A percentile compares a stretch with the other conserved stretches of the same genome.
Evolutionary conservation across 805 yeast species (phyloP).

Genomic region (Candida cerambycidarum): DNA sequence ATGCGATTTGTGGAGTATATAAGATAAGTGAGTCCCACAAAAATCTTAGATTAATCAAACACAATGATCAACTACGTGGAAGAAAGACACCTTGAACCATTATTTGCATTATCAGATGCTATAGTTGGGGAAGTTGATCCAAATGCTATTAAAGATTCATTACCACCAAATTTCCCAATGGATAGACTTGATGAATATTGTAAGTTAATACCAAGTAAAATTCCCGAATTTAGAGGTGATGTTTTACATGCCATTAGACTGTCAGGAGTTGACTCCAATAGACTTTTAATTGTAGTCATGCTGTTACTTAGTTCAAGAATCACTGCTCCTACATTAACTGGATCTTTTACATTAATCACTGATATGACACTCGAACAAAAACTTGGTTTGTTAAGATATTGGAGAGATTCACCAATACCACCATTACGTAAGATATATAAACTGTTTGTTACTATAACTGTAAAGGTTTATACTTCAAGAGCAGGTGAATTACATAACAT

Average conservation of each 20-base stretch:
- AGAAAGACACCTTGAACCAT: constrained; percentile 26
- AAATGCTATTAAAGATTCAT: constrained; percentile 23
- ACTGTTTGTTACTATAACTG: constrained; percentile 25
- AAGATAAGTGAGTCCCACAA: constrained; percentile 1
- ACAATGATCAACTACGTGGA: constrained; percentile 1
- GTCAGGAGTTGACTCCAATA: constrained; percentile 18
- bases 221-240: constrained; percentile 25
- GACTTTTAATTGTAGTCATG: constrained; percentile 25
- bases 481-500: constrained; percentile 34
- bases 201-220: constrained; percentile 27
- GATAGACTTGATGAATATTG: constrained; percentile 32
- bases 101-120: constrained; percentile 34
- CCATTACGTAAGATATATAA: constrained; percentile 35
- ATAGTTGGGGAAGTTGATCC: constrained; percentile 32
- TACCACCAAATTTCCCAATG: constrained; percentile 25
- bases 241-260: constrained; percentile 15
- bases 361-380: constrained; percentile 38
- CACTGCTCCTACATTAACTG: constrained; percentile 33
- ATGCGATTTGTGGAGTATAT: constrained; percentile 1
- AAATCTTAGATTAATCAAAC: background rate
- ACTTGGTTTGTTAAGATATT: constrained; percentile 29
- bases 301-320: constrained; percentile 30
- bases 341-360: constrained; percentile 30
- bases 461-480: constrained; percentile 23
- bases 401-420: constrained; percentile 43